Percentiles rank a stretch among this genome's conserved stretches.
phyloP scores from a whole-genome alignment of 2,329 filamentous ascomycete species.

The Raffaelea deltoideospora region DNA sequence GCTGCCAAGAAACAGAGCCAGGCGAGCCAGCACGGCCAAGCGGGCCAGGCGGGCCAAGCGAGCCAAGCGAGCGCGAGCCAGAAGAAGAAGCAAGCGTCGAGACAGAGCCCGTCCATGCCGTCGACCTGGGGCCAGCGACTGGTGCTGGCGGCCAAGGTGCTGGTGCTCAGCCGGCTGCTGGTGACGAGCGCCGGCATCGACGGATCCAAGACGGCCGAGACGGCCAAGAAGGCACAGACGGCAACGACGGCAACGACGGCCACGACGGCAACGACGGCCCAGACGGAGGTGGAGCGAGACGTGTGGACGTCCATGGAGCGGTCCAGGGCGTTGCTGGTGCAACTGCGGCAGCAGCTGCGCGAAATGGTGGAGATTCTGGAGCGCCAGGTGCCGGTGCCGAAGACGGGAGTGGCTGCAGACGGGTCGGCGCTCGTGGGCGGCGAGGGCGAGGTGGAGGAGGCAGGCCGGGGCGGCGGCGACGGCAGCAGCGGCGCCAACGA shows the following conservation, averaged over 20 bases:
- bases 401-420: background rate
- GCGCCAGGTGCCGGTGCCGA: slow-evolving; percentile 1
- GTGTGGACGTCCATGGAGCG: slow-evolving; percentile 33
- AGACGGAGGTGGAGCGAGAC: background rate
- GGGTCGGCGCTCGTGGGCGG: no score
- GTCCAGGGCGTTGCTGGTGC: slow-evolving; percentile 47
- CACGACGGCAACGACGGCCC: no score
- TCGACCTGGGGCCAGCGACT: slow-evolving; percentile 29
- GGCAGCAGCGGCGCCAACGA: background rate
- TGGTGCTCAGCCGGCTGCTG: slow-evolving; percentile 62
- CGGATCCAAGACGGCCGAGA: no score
- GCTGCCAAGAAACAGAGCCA: no score
- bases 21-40: slow-evolving; percentile 19
- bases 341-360: slow-evolving; percentile 44
- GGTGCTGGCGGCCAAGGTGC: slow-evolving; percentile 49
- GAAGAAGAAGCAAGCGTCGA: background rate
- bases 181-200: slow-evolving; percentile 54
- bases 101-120: background rate
- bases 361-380: slow-evolving; percentile 48
- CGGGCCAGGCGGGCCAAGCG: slow-evolving; percentile 12
- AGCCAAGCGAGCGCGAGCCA: background rate
- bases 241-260: no score
- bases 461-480: background rate
- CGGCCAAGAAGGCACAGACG: no score
- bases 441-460: background rate